Conservation (phyloP, 2,329 filamentous ascomycete species). For the Curvularia lunata region DNA sequence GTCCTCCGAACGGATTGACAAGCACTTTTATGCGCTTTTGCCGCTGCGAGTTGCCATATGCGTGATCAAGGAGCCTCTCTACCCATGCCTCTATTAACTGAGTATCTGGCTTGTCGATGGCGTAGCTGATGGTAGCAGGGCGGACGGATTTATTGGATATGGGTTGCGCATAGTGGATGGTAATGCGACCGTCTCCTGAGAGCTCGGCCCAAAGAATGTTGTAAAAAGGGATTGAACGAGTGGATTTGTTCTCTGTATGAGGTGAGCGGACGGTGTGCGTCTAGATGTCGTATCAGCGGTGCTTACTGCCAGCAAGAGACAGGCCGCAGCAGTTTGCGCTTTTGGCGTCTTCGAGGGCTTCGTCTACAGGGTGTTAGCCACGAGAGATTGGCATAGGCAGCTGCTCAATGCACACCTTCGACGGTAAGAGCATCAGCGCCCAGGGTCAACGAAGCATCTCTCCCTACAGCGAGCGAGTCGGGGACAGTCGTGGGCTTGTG, state of each 20-base stretch:
- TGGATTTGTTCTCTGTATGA: slow-evolving; percentile 54
- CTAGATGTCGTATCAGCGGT: background rate
- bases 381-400: background rate
- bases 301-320: slow-evolving; percentile 55
- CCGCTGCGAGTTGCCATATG: slow-evolving; percentile 72
- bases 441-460: slow-evolving; percentile 66
- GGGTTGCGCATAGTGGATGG: slow-evolving; percentile 73
- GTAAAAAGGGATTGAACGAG: slow-evolving; percentile 73
- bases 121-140: slow-evolving; percentile 67
- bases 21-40: slow-evolving; percentile 84
- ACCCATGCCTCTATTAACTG: slow-evolving; percentile 66
- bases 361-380: slow-evolving; percentile 52
- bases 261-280: slow-evolving; percentile 13
- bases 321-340: slow-evolving; percentile 63
- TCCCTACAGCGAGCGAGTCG: slow-evolving; percentile 60
- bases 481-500: slow-evolving; percentile 21
- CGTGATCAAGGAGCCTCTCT: slow-evolving; percentile 67
- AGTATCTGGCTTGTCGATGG: slow-evolving; percentile 60
- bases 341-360: slow-evolving; percentile 58
- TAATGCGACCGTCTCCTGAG: slow-evolving; percentile 62
- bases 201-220: slow-evolving; percentile 84
- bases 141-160: slow-evolving; percentile 64
- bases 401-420: slow-evolving; percentile 54
- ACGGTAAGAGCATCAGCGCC: slow-evolving; percentile 66
- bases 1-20: slow-evolving; percentile 89